Evolutionary conservation across 768 basidiomycete species (phyloP).

Genomic region (Mycena capillaripes): DNA sequence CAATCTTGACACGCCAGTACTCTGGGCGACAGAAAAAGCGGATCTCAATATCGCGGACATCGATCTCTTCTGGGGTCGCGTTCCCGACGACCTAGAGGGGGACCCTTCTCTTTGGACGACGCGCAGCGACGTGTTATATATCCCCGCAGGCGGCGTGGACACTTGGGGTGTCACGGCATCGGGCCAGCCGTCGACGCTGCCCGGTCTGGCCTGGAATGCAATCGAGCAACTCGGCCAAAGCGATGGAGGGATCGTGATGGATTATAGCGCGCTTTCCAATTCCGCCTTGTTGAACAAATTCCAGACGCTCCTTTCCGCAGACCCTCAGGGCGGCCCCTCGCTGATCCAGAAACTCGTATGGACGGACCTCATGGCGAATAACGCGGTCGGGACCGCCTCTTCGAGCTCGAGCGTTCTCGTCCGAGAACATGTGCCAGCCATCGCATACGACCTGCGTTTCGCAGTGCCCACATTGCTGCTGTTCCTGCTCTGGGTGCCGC

Average conservation of each 20-base stretch:
- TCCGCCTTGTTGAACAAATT: conserved; percentile 31
- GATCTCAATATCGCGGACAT: conserved; percentile 13
- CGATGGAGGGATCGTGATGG: background rate
- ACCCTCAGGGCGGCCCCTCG: conserved; percentile 33
- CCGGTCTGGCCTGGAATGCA: too few species aligned
- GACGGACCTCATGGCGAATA: conserved; percentile 39
- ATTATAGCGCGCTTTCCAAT: conserved; percentile 29
- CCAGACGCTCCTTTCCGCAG: conserved; percentile 25
- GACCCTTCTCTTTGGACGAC: conserved; percentile 18
- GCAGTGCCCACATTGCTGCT: conserved; percentile 32
- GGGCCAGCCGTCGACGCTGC: background rate
- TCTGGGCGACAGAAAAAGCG: conserved; percentile 31
- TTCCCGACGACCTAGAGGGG: conserved; percentile 12
- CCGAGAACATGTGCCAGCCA: conserved; percentile 11
- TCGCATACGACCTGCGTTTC: conserved; percentile 33
- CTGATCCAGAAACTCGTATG: conserved; percentile 35
- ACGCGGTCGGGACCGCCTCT: conserved; percentile 27
- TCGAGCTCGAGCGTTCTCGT: conserved; percentile 14
- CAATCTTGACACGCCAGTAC: conserved; percentile 26
- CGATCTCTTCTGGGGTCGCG: too few species aligned
- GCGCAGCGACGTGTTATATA: conserved; percentile 34
- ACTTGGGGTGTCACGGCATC: conserved; percentile 5
- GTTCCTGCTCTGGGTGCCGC: conserved; percentile 32
- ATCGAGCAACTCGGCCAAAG: too few species aligned
- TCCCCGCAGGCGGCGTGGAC: conserved; percentile 35